phyloP scores from a whole-genome alignment of 1,139 yeast species.

The Pichia sp. region DNA sequence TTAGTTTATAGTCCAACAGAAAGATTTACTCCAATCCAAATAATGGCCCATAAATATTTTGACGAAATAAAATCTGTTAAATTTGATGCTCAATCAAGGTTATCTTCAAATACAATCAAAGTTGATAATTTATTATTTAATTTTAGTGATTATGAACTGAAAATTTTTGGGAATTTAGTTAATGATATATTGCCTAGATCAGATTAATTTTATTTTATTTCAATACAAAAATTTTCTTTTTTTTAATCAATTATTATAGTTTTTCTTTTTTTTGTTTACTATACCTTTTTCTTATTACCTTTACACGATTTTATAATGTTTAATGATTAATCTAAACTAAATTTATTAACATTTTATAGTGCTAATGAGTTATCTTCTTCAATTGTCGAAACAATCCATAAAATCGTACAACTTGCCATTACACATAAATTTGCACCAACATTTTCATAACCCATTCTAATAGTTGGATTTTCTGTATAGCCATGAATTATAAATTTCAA shows the following conservation, averaged over 20 bases:
- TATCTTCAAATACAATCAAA: constrained; percentile 16
- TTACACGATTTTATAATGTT: constrained; percentile 5
- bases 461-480: constrained; percentile 70
- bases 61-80: constrained; percentile 55
- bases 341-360: constrained; percentile 34
- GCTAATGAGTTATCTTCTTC: constrained; percentile 95
- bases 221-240: neutral
- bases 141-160: constrained; percentile 49
- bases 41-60: constrained; percentile 66
- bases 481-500: constrained; percentile 77
- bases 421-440: constrained; percentile 74
- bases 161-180: constrained; percentile 37
- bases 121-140: constrained; percentile 41
- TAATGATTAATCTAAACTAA: constrained; percentile 4
- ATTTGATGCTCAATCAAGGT: constrained; percentile 40
- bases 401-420: constrained; percentile 77
- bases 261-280: neutral
- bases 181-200: constrained; percentile 22
- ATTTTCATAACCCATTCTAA: constrained; percentile 91
- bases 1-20: constrained; percentile 67
- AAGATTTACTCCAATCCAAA: constrained; percentile 60
- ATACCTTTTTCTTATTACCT: neutral
- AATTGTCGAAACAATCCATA: constrained; percentile 91
- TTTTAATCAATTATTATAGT: neutral
- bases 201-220: neutral